phyloP scores from a whole-genome alignment of 2,329 filamentous ascomycete genomes.

The Cercospora beticola region DNA sequence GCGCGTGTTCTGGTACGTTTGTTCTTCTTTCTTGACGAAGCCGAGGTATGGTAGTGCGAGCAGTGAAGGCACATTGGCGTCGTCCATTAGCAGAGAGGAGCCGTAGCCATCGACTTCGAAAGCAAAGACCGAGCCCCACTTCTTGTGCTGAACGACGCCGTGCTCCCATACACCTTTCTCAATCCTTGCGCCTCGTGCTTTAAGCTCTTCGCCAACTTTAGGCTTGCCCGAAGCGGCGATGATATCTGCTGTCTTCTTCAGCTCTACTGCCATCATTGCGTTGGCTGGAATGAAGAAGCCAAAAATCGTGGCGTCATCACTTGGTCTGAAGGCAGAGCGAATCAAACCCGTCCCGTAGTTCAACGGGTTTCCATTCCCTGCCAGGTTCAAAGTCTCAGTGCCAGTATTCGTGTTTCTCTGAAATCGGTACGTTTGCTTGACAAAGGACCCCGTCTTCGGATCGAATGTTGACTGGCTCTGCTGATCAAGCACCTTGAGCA shows the following conservation, averaged over 20 bases:
- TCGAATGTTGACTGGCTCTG: constrained; percentile 83
- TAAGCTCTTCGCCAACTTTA: constrained; percentile 50
- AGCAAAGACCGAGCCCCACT: constrained; percentile 76
- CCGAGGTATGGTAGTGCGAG: constrained; percentile 77
- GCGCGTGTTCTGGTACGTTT: constrained; percentile 83
- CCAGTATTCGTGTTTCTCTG: constrained; percentile 74
- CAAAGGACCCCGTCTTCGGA: constrained; percentile 61
- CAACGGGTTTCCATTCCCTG: constrained; percentile 86
- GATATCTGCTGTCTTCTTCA: constrained; percentile 70
- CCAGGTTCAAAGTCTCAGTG: constrained; percentile 84
- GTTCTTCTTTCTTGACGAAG: constrained; percentile 64
- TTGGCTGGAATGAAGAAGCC: constrained; percentile 95
- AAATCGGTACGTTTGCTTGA: constrained; percentile 81
- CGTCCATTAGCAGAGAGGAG: constrained; percentile 80
- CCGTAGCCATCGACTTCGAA: constrained; percentile 89
- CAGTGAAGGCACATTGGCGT: constrained; percentile 81
- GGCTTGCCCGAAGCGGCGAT: constrained; percentile 62
- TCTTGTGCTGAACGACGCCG: constrained; percentile 73
- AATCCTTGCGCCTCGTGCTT: constrained; percentile 63
- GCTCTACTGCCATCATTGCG: constrained; percentile 90
- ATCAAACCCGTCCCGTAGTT: constrained; percentile 81
- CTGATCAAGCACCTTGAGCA: constrained; percentile 71
- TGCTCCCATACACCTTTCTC: constrained; percentile 79
- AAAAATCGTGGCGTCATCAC: constrained; percentile 90
- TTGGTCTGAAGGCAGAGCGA: constrained; percentile 88